A percentile compares a stretch with the other conserved stretches of the same genome.
phyloP scores from a whole-genome alignment of 768 basidiomycete genomes.

The Leccinum disarticulatum region DNA sequence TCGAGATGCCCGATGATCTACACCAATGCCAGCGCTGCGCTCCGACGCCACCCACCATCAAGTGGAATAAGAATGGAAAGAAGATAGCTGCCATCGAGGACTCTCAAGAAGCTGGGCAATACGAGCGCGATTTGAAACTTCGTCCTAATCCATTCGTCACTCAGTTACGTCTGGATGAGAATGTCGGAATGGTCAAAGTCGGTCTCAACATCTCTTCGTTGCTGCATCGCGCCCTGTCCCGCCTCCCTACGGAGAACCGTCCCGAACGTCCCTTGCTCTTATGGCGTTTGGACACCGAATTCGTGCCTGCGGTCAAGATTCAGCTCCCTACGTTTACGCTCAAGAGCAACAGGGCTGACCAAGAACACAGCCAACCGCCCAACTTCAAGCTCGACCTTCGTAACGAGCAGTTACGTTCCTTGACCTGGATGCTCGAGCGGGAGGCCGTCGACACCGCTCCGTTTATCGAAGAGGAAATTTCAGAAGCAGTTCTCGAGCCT shows the following conservation, averaged over 20 bases:
- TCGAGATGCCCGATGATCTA: constrained; percentile 45
- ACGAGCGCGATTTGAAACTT: constrained; percentile 83
- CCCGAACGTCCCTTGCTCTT: constrained; percentile 51
- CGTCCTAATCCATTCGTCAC: constrained; percentile 87
- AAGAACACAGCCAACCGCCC: constrained; percentile 71
- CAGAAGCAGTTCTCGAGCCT: constrained; percentile 82
- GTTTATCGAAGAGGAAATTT: constrained; percentile 92
- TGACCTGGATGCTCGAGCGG: constrained; percentile 89
- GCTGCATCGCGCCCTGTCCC: constrained; percentile 80
- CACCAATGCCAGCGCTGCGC: constrained; percentile 78
- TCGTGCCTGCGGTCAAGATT: constrained; percentile 60
- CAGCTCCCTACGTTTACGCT: constrained; percentile 66
- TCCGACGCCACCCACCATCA: constrained; percentile 70
- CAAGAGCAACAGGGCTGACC: constrained; percentile 72
- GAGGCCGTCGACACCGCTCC: constrained; percentile 64
- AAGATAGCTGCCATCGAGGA: constrained; percentile 75
- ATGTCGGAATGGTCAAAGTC: constrained; percentile 70
- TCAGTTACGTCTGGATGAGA: constrained; percentile 67
- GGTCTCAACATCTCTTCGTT: constrained; percentile 88
- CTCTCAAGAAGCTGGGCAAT: constrained; percentile 81
- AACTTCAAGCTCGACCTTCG: constrained; percentile 73
- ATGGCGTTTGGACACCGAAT: constrained; percentile 84
- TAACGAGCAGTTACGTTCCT: constrained; percentile 83
- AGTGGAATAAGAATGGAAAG: constrained; percentile 67
- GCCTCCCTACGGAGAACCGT: constrained; percentile 62